These are phyloP conservation scores for Ustilago bromivora DNA, from an alignment of 1,284 basidiomycete genomes.

Conservation along the genomic window DNA sequence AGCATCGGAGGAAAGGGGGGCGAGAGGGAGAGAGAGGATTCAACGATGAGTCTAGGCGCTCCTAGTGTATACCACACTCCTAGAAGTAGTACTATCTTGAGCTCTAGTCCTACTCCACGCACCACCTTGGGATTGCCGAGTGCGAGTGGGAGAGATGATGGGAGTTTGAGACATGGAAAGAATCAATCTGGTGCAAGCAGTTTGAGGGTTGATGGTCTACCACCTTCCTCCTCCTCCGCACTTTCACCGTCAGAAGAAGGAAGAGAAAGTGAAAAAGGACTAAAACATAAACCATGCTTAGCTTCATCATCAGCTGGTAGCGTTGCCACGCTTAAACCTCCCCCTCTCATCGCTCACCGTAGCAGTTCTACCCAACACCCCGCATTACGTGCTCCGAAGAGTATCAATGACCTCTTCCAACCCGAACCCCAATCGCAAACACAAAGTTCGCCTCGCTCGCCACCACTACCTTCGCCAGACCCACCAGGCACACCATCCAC, in stretches of 20 bases:
- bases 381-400: conserved; percentile 34
- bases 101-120: conserved; percentile 31
- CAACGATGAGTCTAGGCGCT: conserved; percentile 39
- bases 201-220: background rate
- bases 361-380: background rate
- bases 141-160: conserved; percentile 4
- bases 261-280: too few species aligned
- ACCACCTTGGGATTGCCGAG: conserved; percentile 13
- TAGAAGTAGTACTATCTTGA: conserved; percentile 52
- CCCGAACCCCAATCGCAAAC: background rate
- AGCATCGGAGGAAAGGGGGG: background rate
- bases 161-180: conserved; percentile 6
- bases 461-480: background rate
- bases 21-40: conserved; percentile 27
- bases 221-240: background rate
- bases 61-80: conserved; percentile 59
- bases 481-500: conserved; percentile 22
- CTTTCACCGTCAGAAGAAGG: background rate
- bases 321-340: conserved; percentile 16
- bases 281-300: conserved; percentile 19
- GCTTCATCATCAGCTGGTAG: conserved; percentile 22
- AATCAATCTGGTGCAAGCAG: background rate
- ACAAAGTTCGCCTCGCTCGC: background rate
- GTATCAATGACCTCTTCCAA: conserved; percentile 40
- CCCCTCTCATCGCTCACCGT: background rate